Percentiles rank a stretch among this genome's conserved stretches.
These are phyloP conservation scores for Ampelocalamus luodianensis DNA, from an alignment of 176 grass and related monocot genomes.

Conservation along the genomic window DNA sequence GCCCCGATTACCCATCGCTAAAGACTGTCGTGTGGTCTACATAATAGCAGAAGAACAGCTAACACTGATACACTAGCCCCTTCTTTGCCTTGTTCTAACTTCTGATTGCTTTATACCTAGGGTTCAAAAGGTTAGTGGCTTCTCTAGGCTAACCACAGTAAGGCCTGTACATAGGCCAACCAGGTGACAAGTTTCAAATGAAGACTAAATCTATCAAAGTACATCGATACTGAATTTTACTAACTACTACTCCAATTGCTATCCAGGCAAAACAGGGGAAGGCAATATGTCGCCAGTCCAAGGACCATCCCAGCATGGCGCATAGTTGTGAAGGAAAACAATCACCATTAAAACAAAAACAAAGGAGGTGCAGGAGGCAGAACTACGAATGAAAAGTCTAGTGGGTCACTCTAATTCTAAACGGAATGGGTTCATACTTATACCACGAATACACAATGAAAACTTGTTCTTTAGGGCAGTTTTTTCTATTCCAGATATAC, in stretches of 20 bases:
- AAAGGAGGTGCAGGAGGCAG: neutral
- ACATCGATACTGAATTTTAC: neutral
- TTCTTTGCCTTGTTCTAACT: neutral
- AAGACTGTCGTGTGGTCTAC: neutral
- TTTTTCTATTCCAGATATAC: neutral
- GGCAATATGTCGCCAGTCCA: neutral
- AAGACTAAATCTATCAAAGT: neutral
- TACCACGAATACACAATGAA: neutral
- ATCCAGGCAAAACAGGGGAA: neutral
- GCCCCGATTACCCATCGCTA: neutral
- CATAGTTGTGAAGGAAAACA: neutral
- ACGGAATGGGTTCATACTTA: neutral
- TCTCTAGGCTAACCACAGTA: neutral
- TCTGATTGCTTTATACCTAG: neutral
- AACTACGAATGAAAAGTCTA: neutral
- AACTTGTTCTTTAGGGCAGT: neutral
- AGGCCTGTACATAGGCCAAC: neutral
- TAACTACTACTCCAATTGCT: neutral
- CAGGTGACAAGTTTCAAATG: neutral
- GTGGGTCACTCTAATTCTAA: slow-evolving; percentile 1
- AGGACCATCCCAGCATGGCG: too few species aligned
- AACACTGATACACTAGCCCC: neutral
- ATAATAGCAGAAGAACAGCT: neutral
- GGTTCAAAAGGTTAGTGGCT: neutral
- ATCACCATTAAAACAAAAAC: neutral